A percentile compares a stretch with the other conserved stretches of the same genome.
Conservation (phyloP, 1,284 basidiomycete species). For the Melampsora larici-populina region DNA sequence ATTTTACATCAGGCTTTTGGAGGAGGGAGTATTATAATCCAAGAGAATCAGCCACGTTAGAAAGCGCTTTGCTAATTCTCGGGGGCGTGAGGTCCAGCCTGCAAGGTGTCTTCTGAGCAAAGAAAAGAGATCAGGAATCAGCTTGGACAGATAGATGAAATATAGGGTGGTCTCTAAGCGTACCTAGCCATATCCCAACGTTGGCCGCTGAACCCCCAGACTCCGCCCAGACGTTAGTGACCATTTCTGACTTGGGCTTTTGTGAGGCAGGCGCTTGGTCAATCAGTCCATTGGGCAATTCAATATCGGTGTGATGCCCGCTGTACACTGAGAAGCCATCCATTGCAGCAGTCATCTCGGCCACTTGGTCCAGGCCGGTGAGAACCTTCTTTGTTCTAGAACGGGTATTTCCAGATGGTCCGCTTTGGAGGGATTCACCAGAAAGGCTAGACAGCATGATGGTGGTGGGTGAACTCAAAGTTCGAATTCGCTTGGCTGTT, state of each 20-base stretch:
- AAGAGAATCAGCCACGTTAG: no score
- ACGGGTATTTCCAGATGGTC: conserved; percentile 25
- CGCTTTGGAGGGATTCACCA: background rate
- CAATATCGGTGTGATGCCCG: conserved; percentile 13
- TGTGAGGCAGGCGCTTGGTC: background rate
- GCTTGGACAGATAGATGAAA: background rate
- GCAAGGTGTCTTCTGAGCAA: no score
- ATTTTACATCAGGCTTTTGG: no score
- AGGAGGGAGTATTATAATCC: no score
- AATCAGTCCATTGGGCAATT: background rate
- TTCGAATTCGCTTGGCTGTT: conserved; percentile 20
- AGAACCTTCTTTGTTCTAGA: conserved; percentile 1
- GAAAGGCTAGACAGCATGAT: background rate
- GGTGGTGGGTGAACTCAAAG: conserved; percentile 1
- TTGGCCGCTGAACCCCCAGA: conserved; percentile 1
- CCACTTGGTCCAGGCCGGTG: conserved; percentile 12
- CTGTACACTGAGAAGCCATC: conserved; percentile 34
- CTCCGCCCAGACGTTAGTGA: conserved; percentile 18
- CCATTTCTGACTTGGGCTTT: conserved; percentile 2
- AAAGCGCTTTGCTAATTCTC: no score
- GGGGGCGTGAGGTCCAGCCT: no score
- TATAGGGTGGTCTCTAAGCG: background rate
- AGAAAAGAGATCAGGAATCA: background rate
- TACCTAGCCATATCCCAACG: conserved; percentile 34
- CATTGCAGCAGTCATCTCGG: conserved; percentile 33